Evolutionary conservation across 2,329 filamentous ascomycete genomes (phyloP), one percentile per base, ranked within the genome.

Genomic region (Fusarium multiceps): DNA sequence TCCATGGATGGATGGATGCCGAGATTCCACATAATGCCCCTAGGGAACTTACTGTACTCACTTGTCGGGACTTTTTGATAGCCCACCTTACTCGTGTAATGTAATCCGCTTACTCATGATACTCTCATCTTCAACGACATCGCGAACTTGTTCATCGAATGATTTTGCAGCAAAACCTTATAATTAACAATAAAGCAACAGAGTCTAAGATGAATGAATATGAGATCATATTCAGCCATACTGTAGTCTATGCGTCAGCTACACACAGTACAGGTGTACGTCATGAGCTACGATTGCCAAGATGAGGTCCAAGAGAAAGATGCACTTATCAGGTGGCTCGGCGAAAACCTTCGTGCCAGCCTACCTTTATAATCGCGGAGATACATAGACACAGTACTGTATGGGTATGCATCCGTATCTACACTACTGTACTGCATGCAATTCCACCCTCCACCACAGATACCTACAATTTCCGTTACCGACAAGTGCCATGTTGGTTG

Each of bases 281-380:
- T 64, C 59, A 64, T 46, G 27, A 32, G 21, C 34, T 18, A 41
- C 23, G 25, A 46, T n/a, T 51, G 60, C 62, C 53, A 59, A 65
- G 53, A 21, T 30, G 32, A 50, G 27, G 6, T 21, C 53, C 32
- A 65, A 59, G 53, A 51, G 34, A 47, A 65, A 47, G n/a, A 65
- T 65, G 46, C 53, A 42, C 32, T 30, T 42, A 59, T 37, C 28
- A 51, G 27, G 18, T 50, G 41, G 40, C 51, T 59, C 27, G 51
- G 59, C 59, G 55, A 42, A 34, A 57, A 50, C 32, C 41, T 43
- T 41, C 50, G 27, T 45, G n/a, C 41, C 45, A 20, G 23, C 54
- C 48, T 20, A 58, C 27, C 53, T 53, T 40, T 20, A 18, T 46
- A 56, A 42, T 51, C 30, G 32, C 53, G 51, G 49, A 51, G 30